Conservation (phyloP, 116 monocot species). For the Thalassia testudinum region DNA sequence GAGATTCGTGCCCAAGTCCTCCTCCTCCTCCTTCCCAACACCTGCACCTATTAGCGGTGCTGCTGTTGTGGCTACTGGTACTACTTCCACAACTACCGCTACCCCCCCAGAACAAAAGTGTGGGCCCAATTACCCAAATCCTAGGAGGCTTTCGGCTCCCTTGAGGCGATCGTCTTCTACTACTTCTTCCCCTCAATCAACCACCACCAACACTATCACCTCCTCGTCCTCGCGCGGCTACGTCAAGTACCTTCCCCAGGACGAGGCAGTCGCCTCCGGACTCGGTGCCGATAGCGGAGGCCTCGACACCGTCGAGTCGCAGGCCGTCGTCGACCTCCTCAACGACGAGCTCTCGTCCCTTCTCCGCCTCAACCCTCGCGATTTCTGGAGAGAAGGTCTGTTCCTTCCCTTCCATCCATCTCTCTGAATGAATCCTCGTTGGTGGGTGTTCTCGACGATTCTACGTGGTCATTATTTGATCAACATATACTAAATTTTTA, state of each 20-base stretch:
- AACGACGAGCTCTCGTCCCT: constrained; percentile 52
- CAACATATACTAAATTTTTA: not conserved
- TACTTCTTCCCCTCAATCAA: not conserved
- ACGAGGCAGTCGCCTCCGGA: constrained; percentile 88
- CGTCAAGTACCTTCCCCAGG: constrained; percentile 75
- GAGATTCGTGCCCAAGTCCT: not conserved
- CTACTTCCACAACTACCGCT: not conserved
- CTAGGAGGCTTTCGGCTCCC: not conserved
- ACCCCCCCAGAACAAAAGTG: not conserved
- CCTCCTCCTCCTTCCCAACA: too few relatives aligned
- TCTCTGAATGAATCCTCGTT: not conserved
- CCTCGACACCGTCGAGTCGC: constrained; percentile 70
- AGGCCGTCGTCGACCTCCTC: constrained; percentile 64
- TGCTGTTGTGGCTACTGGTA: not conserved
- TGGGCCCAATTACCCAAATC: not conserved
- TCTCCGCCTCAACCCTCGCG: constrained; percentile 41
- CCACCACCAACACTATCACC: not conserved
- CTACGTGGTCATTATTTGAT: too few relatives aligned
- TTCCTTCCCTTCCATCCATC: not conserved
- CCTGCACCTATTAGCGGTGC: not conserved
- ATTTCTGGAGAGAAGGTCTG: constrained; percentile 84
- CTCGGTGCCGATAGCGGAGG: constrained; percentile 60
- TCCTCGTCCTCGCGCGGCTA: constrained; percentile 4
- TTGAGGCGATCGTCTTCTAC: not conserved
- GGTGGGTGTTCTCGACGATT: not conserved